These are phyloP conservation scores for Xylaria flabelliformis DNA, from an alignment of 495 filamentous ascomycete species.

Conservation along the genomic window DNA sequence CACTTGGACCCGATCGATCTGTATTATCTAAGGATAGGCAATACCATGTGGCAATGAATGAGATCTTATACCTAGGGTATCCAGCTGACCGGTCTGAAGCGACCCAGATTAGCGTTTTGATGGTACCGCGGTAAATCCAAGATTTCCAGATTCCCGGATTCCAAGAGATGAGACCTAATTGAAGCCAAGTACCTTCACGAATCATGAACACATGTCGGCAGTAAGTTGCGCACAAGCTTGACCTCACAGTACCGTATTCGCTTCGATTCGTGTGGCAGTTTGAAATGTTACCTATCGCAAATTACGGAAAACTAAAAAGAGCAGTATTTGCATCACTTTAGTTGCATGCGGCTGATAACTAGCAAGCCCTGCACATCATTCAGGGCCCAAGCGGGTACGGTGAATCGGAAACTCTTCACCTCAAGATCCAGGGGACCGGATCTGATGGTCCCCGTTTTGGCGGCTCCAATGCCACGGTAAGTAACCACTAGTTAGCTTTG, in stretches of 20 bases:
- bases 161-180: not conserved
- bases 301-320: not conserved
- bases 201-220: not conserved
- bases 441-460: constrained; percentile 11
- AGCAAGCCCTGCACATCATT: constrained; percentile 7
- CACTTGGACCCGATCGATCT: not conserved
- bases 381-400: not conserved
- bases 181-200: not conserved
- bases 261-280: not conserved
- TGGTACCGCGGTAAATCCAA: not conserved
- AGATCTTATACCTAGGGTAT: not conserved
- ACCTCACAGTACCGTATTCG: not conserved
- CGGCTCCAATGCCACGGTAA: constrained; percentile 15
- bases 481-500: not conserved
- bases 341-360: constrained; percentile 11
- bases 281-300: not conserved
- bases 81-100: constrained; percentile 2
- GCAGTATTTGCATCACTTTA: not conserved
- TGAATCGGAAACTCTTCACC: constrained; percentile 2
- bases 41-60: not conserved
- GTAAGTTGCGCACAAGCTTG: not conserved
- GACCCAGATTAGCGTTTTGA: not conserved
- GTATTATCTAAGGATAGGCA: not conserved
- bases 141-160: not conserved
- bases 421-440: not conserved